Evolutionary conservation across 805 yeast genomes (phyloP), one percentile per base, ranked within the genome.

Genomic region (Lipomyces spencermartinsiae): DNA sequence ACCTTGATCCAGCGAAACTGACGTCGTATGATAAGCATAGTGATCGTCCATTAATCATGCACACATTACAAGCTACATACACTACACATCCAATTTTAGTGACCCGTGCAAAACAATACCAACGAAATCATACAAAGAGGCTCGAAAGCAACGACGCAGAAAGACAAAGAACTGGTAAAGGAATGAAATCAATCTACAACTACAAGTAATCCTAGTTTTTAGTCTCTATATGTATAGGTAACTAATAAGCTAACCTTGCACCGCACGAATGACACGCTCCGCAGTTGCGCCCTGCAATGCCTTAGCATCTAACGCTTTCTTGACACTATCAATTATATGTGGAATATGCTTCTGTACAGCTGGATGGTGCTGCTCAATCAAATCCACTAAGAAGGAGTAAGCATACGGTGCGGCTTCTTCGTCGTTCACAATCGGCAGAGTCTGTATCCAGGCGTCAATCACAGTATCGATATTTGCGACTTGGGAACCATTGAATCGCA

Each of bases 351-450:
- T 77, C 22, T 80, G 76, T 46, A 91, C 85, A 3, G 85, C 81
- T 8, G 89, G 85, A 70, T 92, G 93, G 62, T 86, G 84, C 63
- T 83, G 84, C 61, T 88, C 89, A 55, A 93, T 89, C 75, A 93
- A 81, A 69, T 89, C 90, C 8, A 88, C 81, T 71, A 93, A 81
- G 76, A 92, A 93, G 73, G 84, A 83, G 80, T 92, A 95, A 22
- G 92, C 87, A 78, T 84, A 92, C 16, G 92, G 87, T 3, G 98
- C 98, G 4, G 97, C 97, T 73, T 91, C 95, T 55, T 87, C 90
- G 77, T 95, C 98, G 73, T 87, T 90, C 29, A 88, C 79, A 55
- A 94, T 85, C 29, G 98, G 99, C 72, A 95, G 85, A 10, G 92
- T 84, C 69, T 84, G 84, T 63, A 95, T 81, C 98, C 98, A 95